These are phyloP conservation scores for Candida verbasci DNA, from an alignment of 805 yeast genomes.

Conservation along the genomic window DNA sequence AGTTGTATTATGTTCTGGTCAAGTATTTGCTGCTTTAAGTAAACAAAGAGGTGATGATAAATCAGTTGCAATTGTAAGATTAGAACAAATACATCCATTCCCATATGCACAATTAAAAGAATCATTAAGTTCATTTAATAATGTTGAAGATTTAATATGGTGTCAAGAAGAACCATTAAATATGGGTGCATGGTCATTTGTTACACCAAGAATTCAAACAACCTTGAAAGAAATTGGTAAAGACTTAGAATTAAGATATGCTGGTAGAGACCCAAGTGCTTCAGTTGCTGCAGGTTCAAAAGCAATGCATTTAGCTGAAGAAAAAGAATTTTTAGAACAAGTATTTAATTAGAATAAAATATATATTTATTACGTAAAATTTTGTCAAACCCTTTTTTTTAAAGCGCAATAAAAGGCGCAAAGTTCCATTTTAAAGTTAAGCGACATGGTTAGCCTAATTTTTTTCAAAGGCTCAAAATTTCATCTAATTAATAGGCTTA, in stretches of 20 bases:
- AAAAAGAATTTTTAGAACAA: slow-evolving; percentile 77
- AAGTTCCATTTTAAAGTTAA: no score
- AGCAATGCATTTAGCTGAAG: slow-evolving; percentile 82
- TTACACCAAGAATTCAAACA: slow-evolving; percentile 77
- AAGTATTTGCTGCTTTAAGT: slow-evolving; percentile 88
- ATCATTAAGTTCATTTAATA: slow-evolving; percentile 72
- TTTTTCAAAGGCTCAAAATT: no score
- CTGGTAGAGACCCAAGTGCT: slow-evolving; percentile 98
- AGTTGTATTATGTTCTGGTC: slow-evolving; percentile 82
- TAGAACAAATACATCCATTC: slow-evolving; percentile 98
- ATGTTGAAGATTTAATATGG: slow-evolving; percentile 85
- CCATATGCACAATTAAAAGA: slow-evolving; percentile 94
- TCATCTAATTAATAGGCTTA: no score
- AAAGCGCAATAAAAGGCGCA: no score
- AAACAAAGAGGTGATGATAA: slow-evolving; percentile 85
- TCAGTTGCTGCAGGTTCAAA: slow-evolving; percentile 98
- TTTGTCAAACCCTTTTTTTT: no score
- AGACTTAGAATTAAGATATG: slow-evolving; percentile 64
- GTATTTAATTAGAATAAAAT: slow-evolving; percentile 47
- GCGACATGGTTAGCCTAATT: no score
- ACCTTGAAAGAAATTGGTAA: slow-evolving; percentile 71
- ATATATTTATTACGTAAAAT: slow-evolving; percentile 9
- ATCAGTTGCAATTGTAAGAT: slow-evolving; percentile 79
- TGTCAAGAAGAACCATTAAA: slow-evolving; percentile 99
- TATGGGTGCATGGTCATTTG: slow-evolving; percentile 86